Conservation (phyloP, 2,329 filamentous ascomycete genomes). For the Cladobotryum mycophilum region DNA sequence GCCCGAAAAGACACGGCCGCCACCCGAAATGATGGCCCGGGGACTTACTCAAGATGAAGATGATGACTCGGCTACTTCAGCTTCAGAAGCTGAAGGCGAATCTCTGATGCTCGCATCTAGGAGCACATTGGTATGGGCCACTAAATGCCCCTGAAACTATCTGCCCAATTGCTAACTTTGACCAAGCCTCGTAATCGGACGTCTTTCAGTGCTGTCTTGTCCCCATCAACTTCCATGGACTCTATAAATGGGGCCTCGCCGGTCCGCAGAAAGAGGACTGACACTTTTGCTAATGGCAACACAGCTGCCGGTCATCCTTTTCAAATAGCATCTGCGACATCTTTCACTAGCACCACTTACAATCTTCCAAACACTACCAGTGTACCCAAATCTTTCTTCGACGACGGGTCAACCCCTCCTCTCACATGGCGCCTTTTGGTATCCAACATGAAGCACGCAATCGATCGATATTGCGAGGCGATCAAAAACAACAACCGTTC, state of each 20-base stretch:
- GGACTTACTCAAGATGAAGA: constrained; percentile 80
- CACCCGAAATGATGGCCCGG: constrained; percentile 83
- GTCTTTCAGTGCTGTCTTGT: constrained; percentile 65
- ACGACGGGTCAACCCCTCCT: constrained; percentile 73
- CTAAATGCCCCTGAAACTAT: neutral
- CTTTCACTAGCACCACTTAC: constrained; percentile 54
- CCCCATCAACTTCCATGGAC: constrained; percentile 85
- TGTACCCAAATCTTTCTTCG: constrained; percentile 79
- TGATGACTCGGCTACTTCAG: constrained; percentile 79
- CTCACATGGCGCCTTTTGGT: constrained; percentile 87
- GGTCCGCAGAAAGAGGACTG: constrained; percentile 49
- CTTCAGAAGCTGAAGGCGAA: constrained; percentile 76
- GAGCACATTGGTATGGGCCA: constrained; percentile 55
- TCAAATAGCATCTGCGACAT: constrained; percentile 53
- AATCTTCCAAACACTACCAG: constrained; percentile 52
- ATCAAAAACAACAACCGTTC: constrained; percentile 76
- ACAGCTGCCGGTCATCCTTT: constrained; percentile 36
- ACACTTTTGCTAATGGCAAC: constrained; percentile 43
- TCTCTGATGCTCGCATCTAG: constrained; percentile 61
- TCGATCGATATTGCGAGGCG: constrained; percentile 86
- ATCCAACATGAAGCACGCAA: constrained; percentile 84
- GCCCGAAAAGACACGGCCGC: constrained; percentile 83
- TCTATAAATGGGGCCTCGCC: constrained; percentile 70
- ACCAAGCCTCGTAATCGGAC: constrained; percentile 55
- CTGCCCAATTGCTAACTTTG: neutral